A percentile compares a stretch with the other conserved stretches of the same genome.
Conservation (phyloP, 371 early-diverging fungal species). For the Cokeromyces recurvatus region DNA sequence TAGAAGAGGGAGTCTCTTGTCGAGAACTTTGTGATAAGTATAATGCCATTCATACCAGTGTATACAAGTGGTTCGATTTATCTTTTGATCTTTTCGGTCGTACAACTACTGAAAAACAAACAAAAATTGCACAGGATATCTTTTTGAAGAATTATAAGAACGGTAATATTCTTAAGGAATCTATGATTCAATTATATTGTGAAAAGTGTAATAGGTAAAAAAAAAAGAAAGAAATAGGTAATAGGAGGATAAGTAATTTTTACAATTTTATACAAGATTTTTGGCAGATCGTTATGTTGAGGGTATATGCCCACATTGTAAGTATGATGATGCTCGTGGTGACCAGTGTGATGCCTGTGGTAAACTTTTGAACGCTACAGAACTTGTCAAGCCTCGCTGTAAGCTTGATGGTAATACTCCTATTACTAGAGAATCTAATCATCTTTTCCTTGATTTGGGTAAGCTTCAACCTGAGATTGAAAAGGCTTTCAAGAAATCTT, state of each 20-base stretch:
- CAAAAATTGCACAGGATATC: slow-evolving; percentile 91
- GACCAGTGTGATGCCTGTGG: slow-evolving; percentile 99
- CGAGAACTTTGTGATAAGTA: slow-evolving; percentile 97
- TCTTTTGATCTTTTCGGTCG: slow-evolving; percentile 98
- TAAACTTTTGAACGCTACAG: slow-evolving; percentile 85
- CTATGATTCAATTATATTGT: slow-evolving; percentile 93
- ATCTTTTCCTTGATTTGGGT: slow-evolving; percentile 92
- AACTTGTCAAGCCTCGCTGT: slow-evolving; percentile 96
- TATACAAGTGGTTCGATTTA: slow-evolving; percentile 97
- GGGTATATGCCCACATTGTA: slow-evolving; percentile 93
- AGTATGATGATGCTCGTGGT: slow-evolving; percentile 93
- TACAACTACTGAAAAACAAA: slow-evolving; percentile 91
- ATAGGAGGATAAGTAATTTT: background rate
- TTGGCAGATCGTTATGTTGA: slow-evolving; percentile 99
- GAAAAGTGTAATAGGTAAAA: slow-evolving; percentile 72
- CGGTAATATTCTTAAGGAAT: slow-evolving; percentile 71
- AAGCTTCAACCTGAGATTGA: slow-evolving; percentile 74
- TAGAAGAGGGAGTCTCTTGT: slow-evolving; percentile 89
- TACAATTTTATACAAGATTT: slow-evolving; percentile 56
- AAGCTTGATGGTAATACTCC: slow-evolving; percentile 87
- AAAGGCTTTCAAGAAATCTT: slow-evolving; percentile 69
- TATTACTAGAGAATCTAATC: slow-evolving; percentile 81
- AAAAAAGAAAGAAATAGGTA: background rate
- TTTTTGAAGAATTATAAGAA: slow-evolving; percentile 80
- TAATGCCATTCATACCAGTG: slow-evolving; percentile 79